Conservation (phyloP, 257 asterid genomes). For the Oldenlandia corymbosa region DNA sequence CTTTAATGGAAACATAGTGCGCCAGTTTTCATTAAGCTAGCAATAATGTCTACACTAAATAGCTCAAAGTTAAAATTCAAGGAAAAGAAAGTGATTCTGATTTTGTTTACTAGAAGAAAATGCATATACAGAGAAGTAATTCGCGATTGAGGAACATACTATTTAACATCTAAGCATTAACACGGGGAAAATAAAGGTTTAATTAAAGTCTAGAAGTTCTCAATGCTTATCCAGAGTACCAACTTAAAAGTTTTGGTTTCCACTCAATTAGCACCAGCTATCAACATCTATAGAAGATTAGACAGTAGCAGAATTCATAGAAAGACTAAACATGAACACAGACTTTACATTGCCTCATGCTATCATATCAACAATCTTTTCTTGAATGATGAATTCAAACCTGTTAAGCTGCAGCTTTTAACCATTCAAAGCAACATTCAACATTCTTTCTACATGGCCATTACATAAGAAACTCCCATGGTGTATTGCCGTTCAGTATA, state of each 20-base stretch:
- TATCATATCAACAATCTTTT: not conserved
- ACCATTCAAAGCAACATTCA: constrained; percentile 7
- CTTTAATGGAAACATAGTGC: not conserved
- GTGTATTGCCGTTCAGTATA: not conserved
- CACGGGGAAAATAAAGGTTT: not conserved
- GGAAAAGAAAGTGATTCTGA: not conserved
- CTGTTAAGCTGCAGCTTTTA: constrained; percentile 4
- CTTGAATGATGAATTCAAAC: not conserved
- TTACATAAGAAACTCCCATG: not conserved
- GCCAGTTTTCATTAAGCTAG: not conserved
- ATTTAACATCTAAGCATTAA: not conserved
- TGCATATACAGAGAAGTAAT: not conserved
- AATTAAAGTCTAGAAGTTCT: not conserved
- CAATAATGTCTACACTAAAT: not conserved
- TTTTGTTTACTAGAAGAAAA: not conserved
- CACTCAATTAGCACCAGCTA: not conserved
- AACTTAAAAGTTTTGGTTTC: not conserved
- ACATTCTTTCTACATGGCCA: not conserved
- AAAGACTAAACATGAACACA: not conserved
- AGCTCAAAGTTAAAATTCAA: not conserved
- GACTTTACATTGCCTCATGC: not conserved
- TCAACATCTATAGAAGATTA: not conserved
- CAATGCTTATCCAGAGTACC: not conserved
- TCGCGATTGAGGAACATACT: not conserved
- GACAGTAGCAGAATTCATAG: not conserved